Base-by-base conservation (phyloP, 768 basidiomycete species). In the Tubosaeta sp. region DNA sequence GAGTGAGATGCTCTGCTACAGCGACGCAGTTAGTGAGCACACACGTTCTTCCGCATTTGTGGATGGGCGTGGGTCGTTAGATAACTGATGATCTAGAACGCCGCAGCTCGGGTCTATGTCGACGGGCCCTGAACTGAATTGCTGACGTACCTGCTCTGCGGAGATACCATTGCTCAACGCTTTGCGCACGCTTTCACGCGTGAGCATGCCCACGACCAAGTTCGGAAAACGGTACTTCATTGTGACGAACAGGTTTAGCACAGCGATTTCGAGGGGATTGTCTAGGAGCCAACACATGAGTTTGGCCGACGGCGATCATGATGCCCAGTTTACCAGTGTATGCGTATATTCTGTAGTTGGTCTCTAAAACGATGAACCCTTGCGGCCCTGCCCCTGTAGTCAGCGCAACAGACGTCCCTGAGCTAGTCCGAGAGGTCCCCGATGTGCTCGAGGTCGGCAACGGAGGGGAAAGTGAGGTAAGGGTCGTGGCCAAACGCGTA, bases 331-430 rank as follows among this genome's bases (percentile, higher is more conserved):
- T 58, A 94, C 94, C 88, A 33, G 97, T 99, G 70, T 99, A 99
- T 5, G 97, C 97, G 67, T 98, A 99, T 57, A 99, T 74, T 59
- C 94, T 88, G 74, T 97, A 98, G 74, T 99, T 98, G 17, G 97
- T 98, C 74, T 99, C 97, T 39, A 99, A 78, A 59, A 98, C 85
- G 60, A 98, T 87, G 74, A 97, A 98, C 13, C 95, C 92, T 68
- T 95, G 84, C 64, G 84, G 76, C 31, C 80, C 78, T 42, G 80
- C 80, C 44, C 76, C 75, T 29, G 77, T 77, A 11, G 82, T 75
- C 51, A 68, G 55, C 39, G 69, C 56, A 12, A 68, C 57, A 6
- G 61, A 57, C n/a, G 65, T 47, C 33, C 37, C 59, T 6, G 63
- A 51, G 32, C 42, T 50, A 34, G 43, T 22, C 13, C 51, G 55